These are phyloP conservation scores for Saccharomyces pastorianus DNA, from an alignment of 1,139 yeast genomes.

Conservation along the genomic window DNA sequence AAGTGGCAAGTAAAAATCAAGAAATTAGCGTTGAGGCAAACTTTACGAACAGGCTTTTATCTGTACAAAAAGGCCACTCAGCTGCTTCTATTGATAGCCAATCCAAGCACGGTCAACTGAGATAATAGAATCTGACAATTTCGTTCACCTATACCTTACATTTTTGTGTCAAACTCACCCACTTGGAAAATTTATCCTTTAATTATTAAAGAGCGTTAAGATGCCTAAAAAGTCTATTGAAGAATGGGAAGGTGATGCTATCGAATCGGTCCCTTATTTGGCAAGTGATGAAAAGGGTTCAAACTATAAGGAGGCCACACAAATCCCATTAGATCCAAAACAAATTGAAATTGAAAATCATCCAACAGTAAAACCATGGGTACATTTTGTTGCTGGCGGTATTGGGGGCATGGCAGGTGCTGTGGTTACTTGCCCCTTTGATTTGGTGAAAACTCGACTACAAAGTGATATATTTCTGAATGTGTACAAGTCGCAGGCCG, in stretches of 20 bases:
- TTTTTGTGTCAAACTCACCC: not conserved
- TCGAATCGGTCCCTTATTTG: slow-evolving; percentile 50
- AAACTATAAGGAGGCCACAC: slow-evolving; percentile 26
- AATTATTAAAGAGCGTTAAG: not conserved
- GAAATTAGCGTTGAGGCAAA: not conserved
- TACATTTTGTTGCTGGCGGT: slow-evolving; percentile 98
- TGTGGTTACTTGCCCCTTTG: slow-evolving; percentile 85
- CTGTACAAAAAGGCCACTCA: no score
- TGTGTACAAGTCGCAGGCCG: slow-evolving; percentile 23
- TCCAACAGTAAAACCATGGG: slow-evolving; percentile 65
- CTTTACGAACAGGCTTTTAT: not conserved
- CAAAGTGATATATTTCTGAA: slow-evolving; percentile 65
- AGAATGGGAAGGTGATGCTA: slow-evolving; percentile 44
- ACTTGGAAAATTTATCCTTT: not conserved
- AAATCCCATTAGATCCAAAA: slow-evolving; percentile 8
- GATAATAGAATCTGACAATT: not conserved
- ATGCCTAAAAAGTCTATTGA: slow-evolving; percentile 28
- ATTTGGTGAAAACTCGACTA: slow-evolving; percentile 89
- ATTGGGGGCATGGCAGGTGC: slow-evolving; percentile 98
- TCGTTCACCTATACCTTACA: not conserved
- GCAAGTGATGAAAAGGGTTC: slow-evolving; percentile 57
- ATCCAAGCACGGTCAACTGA: not conserved
- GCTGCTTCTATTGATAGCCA: not conserved
- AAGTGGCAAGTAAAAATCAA: not conserved
- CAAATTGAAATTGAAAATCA: slow-evolving; percentile 10